A percentile compares a stretch with the other conserved stretches of the same genome.
Evolutionary conservation across 768 basidiomycete species (phyloP).

Genomic region (Podaxis sp.): DNA sequence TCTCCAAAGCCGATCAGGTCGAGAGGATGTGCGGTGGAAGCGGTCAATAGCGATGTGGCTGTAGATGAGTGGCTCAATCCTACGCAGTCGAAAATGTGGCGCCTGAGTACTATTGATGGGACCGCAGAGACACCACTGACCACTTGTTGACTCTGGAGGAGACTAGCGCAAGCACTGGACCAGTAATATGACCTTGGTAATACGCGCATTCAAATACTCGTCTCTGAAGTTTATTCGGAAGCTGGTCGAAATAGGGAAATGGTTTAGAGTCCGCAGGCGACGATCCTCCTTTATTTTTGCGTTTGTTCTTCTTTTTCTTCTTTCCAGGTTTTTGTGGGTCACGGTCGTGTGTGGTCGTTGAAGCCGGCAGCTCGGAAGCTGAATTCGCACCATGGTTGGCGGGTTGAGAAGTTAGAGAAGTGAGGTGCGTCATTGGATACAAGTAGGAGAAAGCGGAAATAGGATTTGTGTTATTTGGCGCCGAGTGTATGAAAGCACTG

Average conservation of each 20-base stretch:
- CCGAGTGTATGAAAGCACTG: too few species aligned
- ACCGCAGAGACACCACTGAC: neutral
- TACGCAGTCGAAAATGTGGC: neutral
- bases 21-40: slow-evolving; percentile 5
- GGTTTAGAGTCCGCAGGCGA: neutral
- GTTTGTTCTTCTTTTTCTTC: slow-evolving; percentile 9
- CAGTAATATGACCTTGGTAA: neutral
- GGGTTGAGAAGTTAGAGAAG: neutral
- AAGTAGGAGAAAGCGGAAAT: neutral
- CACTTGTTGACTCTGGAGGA: slow-evolving; percentile 2
- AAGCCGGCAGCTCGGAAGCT: neutral
- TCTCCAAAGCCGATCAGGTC: slow-evolving; percentile 9
- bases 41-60: slow-evolving; percentile 1
- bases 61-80: slow-evolving; percentile 12
- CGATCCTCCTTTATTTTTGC: neutral
- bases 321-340: neutral
- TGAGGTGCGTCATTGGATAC: neutral
- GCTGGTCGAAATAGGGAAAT: neutral
- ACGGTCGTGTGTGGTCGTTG: neutral
- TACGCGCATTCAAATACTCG: neutral
- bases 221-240: slow-evolving; percentile 3
- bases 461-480: too few species aligned
- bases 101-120: neutral
- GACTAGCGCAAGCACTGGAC: slow-evolving; percentile 2
- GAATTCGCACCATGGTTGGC: neutral